A percentile compares a stretch with the other conserved stretches of the same genome.
Conservation (phyloP, 352 stramenopile genomes). For the Globisporangium heterothallicum region DNA sequence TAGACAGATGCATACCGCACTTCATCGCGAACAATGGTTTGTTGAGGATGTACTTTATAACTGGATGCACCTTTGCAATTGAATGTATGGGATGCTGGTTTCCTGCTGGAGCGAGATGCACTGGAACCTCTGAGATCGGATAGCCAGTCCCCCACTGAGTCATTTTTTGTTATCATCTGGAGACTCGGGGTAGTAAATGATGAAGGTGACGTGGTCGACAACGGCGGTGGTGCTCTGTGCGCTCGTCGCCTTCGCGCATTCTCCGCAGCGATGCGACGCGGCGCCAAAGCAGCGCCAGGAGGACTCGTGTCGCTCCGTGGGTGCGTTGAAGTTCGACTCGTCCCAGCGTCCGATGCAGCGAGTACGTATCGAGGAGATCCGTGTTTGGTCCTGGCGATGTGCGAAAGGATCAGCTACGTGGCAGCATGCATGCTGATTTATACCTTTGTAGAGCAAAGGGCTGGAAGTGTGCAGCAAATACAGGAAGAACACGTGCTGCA, state of each 20-base stretch:
- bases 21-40: too few species aligned
- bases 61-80: conserved; percentile 1
- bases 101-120: background rate
- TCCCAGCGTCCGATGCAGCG: conserved; percentile 59
- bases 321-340: conserved; percentile 63
- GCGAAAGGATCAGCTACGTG: background rate
- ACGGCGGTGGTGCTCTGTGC: conserved; percentile 11
- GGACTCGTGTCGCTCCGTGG: conserved; percentile 50
- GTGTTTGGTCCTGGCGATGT: background rate
- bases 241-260: conserved; percentile 21
- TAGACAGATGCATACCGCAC: background rate
- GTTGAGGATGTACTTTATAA: background rate
- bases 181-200: too few species aligned
- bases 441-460: conserved; percentile 31
- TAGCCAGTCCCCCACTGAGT: background rate
- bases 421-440: background rate
- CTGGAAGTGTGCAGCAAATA: conserved; percentile 83
- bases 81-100: background rate
- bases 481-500: conserved; percentile 75
- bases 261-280: conserved; percentile 8
- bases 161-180: background rate
- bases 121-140: background rate
- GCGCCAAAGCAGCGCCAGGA: conserved; percentile 24
- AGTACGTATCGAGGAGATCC: conserved; percentile 36
- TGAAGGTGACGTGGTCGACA: conserved; percentile 13